These are phyloP conservation scores for Lachnellula cervina DNA, from an alignment of 2,329 filamentous ascomycete genomes.

Conservation along the genomic window DNA sequence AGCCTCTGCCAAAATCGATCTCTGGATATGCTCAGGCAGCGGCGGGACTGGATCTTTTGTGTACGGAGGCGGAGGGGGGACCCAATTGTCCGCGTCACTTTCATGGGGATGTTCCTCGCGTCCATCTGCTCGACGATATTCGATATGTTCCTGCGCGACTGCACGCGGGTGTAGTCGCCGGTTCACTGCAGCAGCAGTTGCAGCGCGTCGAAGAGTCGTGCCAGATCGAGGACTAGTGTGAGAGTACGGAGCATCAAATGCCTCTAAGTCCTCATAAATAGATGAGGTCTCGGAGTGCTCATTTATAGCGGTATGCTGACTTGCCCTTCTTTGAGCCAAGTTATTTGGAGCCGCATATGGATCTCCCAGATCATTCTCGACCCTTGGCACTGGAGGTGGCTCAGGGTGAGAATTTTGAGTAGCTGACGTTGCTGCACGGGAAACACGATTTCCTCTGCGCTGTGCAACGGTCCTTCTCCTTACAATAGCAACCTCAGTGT, in stretches of 20 bases:
- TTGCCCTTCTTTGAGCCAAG: constrained; percentile 13
- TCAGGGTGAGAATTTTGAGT: constrained; percentile 12
- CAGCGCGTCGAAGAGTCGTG: constrained; percentile 66
- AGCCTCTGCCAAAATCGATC: constrained; percentile 29
- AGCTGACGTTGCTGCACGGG: constrained; percentile 44
- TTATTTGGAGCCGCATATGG: constrained; percentile 12
- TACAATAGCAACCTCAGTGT: constrained; percentile 73
- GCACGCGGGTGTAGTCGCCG: constrained; percentile 60
- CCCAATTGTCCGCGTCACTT: constrained; percentile 85
- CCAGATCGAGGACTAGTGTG: constrained; percentile 67
- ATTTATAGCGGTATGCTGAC: constrained; percentile 13
- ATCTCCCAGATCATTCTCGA: constrained; percentile 17
- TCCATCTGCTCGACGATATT: constrained; percentile 66
- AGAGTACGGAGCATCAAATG: constrained; percentile 66
- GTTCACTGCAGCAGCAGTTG: constrained; percentile 70
- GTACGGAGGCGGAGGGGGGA: constrained; percentile 79
- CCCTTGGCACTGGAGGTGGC: constrained; percentile 24
- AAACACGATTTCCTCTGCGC: constrained; percentile 45
- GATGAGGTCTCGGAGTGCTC: constrained; percentile 24
- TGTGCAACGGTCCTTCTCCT: constrained; percentile 68
- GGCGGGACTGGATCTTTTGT: constrained; percentile 49
- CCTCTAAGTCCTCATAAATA: constrained; percentile 38
- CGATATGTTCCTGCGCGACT: constrained; percentile 47
- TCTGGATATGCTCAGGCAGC: constrained; percentile 32
- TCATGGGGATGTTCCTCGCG: constrained; percentile 73